Conservation (phyloP, 805 yeast species). For the Spathaspora arborariae region DNA sequence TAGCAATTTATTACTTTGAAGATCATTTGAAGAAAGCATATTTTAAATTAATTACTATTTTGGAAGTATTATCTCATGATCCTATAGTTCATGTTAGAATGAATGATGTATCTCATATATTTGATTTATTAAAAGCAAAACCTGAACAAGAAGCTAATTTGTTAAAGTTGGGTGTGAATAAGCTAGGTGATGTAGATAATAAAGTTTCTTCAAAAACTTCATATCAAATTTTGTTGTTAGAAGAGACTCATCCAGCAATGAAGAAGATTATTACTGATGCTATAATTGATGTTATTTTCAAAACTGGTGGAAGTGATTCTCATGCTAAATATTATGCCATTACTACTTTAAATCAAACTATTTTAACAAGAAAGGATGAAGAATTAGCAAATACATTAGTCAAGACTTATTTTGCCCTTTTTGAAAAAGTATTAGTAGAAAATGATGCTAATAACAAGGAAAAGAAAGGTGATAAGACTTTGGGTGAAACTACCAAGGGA, state of each 20-base stretch:
- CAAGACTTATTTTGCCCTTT: conserved; percentile 79
- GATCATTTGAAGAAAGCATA: conserved; percentile 78
- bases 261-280: conserved; percentile 74
- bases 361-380: conserved; percentile 71
- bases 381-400: conserved; percentile 81
- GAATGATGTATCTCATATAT: conserved; percentile 70
- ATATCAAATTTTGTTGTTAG: conserved; percentile 68
- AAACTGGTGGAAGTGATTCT: conserved; percentile 68
- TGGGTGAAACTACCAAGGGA: conserved; percentile 55
- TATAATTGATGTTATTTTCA: conserved; percentile 75
- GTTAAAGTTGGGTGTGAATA: conserved; percentile 84
- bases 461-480: conserved; percentile 31
- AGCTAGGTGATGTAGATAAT: conserved; percentile 88
- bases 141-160: conserved; percentile 97
- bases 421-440: conserved; percentile 76
- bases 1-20: conserved; percentile 81
- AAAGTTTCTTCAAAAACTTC: conserved; percentile 90
- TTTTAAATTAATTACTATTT: conserved; percentile 68
- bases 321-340: conserved; percentile 87
- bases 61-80: conserved; percentile 85
- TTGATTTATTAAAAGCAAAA: conserved; percentile 74
- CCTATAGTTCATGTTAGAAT: conserved; percentile 84
- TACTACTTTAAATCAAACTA: conserved; percentile 88
- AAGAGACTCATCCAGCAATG: conserved; percentile 96
- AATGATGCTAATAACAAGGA: conserved; percentile 47